phyloP scores from a whole-genome alignment of 2,329 filamentous ascomycete species.

The Curvularia verruculosa region DNA sequence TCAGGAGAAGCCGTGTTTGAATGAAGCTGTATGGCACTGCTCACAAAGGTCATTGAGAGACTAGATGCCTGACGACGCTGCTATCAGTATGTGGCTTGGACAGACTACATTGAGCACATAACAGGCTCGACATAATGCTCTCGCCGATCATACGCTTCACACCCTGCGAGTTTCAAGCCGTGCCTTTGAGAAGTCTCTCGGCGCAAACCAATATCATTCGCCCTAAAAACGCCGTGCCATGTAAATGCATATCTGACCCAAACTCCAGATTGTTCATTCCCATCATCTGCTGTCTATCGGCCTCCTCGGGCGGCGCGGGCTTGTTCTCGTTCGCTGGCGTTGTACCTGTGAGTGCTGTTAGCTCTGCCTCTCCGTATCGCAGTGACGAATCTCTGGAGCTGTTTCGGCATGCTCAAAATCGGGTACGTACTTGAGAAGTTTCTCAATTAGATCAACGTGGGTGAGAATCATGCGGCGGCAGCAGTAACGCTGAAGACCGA shows the following conservation, averaged over 20 bases:
- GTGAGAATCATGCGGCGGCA: constrained; percentile 99
- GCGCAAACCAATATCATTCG: constrained; percentile 7
- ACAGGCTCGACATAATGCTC: neutral
- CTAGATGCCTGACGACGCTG: neutral
- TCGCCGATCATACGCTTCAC: neutral
- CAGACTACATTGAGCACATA: neutral
- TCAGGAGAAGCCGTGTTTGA: neutral
- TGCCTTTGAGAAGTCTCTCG: constrained; percentile 4
- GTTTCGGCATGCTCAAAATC: constrained; percentile 16
- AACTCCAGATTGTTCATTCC: constrained; percentile 17
- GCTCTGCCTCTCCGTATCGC: constrained; percentile 5
- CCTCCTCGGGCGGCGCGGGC: constrained; percentile 36
- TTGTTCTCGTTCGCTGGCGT: constrained; percentile 46
- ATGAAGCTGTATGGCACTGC: neutral
- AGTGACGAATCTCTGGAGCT: constrained; percentile 12
- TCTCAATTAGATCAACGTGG: constrained; percentile 98
- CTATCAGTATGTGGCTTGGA: neutral
- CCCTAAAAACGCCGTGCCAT: constrained; percentile 25
- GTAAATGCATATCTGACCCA: constrained; percentile 25
- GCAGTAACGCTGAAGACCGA: constrained; percentile 95
- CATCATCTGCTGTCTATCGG: constrained; percentile 19
- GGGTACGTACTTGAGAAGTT: constrained; percentile 69
- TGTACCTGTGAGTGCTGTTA: constrained; percentile 41
- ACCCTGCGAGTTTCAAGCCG: neutral
- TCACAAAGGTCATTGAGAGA: neutral